Conservation (phyloP, 2,329 filamentous ascomycete species). For the Sporothrix humicola region DNA sequence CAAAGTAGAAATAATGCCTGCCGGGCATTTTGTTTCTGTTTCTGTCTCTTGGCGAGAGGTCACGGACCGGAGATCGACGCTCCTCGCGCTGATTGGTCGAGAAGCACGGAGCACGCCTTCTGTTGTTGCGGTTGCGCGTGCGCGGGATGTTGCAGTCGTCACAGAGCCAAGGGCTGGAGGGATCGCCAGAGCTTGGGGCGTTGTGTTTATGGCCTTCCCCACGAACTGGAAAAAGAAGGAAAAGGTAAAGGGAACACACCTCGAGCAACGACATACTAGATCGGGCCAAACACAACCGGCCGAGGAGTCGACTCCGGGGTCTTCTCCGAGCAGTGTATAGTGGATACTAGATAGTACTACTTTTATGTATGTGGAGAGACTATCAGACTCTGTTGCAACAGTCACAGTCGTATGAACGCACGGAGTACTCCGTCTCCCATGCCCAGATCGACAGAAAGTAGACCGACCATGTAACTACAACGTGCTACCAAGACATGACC, state of each 20-base stretch:
- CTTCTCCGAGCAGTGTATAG: neutral
- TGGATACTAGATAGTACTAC: too few species aligned
- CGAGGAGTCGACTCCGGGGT: neutral
- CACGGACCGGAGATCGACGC: neutral
- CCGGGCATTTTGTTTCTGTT: too few species aligned
- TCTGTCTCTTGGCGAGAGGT: too few species aligned
- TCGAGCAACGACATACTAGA: too few species aligned
- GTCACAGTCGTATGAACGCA: too few species aligned
- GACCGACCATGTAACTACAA: too few species aligned
- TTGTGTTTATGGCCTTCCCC: neutral
- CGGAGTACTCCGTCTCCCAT: too few species aligned
- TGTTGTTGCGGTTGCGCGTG: neutral
- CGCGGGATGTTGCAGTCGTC: slow-evolving; percentile 8
- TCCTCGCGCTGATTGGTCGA: neutral
- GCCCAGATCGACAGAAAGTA: too few species aligned
- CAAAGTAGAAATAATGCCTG: too few species aligned
- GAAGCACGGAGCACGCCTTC: slow-evolving; percentile 22
- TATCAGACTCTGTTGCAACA: neutral
- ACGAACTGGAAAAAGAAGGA: too few species aligned
- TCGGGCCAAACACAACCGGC: neutral
- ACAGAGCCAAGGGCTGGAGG: neutral
- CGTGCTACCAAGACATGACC: too few species aligned
- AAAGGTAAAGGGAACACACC: too few species aligned
- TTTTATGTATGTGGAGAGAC: neutral
- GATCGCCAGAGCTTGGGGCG: neutral